Percentiles rank a stretch among this genome's conserved stretches.
These are phyloP conservation scores for Phaeoacremonium minimum DNA, from an alignment of 2,329 filamentous ascomycete species.

Conservation along the genomic window DNA sequence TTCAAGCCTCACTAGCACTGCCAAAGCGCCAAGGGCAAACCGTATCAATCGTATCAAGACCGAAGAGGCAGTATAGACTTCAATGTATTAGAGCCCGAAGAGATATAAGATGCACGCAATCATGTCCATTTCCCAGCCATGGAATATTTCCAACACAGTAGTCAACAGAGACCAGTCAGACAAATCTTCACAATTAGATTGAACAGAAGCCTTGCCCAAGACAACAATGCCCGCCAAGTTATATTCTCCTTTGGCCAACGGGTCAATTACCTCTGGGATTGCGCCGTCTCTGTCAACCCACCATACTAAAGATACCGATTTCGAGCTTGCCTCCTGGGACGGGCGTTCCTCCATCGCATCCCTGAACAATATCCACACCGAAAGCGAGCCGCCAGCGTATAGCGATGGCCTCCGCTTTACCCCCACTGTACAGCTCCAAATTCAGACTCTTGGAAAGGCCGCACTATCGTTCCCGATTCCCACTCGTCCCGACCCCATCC, in stretches of 20 bases:
- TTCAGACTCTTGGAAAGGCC: slow-evolving; percentile 40
- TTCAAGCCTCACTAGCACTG: too few species aligned
- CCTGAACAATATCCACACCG: slow-evolving; percentile 19
- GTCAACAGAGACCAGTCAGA: too few species aligned
- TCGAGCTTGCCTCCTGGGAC: slow-evolving; percentile 13
- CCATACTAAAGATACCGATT: neutral
- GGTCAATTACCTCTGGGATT: neutral
- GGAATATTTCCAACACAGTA: too few species aligned
- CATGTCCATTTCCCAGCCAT: too few species aligned
- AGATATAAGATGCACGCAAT: too few species aligned
- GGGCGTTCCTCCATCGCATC: slow-evolving; percentile 6
- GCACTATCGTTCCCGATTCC: slow-evolving; percentile 36
- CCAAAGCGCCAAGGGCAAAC: too few species aligned
- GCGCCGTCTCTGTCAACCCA: neutral
- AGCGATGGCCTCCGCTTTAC: slow-evolving; percentile 24
- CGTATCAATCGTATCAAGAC: too few species aligned
- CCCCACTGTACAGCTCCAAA: slow-evolving; percentile 40
- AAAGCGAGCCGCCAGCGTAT: too few species aligned
- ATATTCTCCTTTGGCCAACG: neutral
- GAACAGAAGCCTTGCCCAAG: slow-evolving; percentile 19
- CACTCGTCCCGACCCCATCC: slow-evolving; percentile 31
- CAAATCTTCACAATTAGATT: too few species aligned
- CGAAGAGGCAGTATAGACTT: too few species aligned
- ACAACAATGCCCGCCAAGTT: neutral
- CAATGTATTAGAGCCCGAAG: too few species aligned